Base-by-base conservation (phyloP, 179 eudicot genomes). In the Drosera spatulata region DNA sequence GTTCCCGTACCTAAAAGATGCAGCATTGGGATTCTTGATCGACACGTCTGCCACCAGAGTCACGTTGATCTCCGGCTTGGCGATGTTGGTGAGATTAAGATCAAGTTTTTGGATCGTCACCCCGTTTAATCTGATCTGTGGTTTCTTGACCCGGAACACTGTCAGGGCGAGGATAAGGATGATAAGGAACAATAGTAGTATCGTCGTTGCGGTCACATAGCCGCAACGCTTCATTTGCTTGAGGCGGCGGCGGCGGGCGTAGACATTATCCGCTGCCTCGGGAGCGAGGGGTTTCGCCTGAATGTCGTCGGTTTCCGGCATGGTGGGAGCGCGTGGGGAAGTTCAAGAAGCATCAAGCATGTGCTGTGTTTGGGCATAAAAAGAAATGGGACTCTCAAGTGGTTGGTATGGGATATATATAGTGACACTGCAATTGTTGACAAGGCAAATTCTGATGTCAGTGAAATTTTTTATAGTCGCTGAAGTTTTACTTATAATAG, bases 11-110 rank as follows among this genome's bases (percentile, higher is more conserved):
- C 38, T 54, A 3, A 54, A 54, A 2, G 58, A 15, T 2, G 40
- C 58, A 4, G 58, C 39, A 22, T 54, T 54, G 40, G 58, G 58
- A 7, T 54, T 54, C 13, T 54, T 54, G 7, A 54, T 54, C 13
- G 58, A 54, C 39, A 54, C 39, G 9, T 39, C 58, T 1, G 58
- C 58, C 40, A 39, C 39, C 6, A 54, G 58, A 4, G 58, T 54
- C 12, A 54, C 13, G 58, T 54, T 54, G 11, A 54, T 7, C 39
- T 54, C 7, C 40, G 56, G 56, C 56, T 3, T 4, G 9, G 40
- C 13, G 7, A 33, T 10, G 7, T 9, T 39, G 4, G 10, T 10
- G 11, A 14, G n/a, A 14, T 10, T 10, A 14, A 49, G 10, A 5
- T 54, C 8, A 1, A 54, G 39, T 13, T 41, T 10, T 33, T 22